These are phyloP conservation scores for Phyllosticta ampelicida DNA, from an alignment of 2,329 filamentous ascomycete genomes.

Conservation along the genomic window DNA sequence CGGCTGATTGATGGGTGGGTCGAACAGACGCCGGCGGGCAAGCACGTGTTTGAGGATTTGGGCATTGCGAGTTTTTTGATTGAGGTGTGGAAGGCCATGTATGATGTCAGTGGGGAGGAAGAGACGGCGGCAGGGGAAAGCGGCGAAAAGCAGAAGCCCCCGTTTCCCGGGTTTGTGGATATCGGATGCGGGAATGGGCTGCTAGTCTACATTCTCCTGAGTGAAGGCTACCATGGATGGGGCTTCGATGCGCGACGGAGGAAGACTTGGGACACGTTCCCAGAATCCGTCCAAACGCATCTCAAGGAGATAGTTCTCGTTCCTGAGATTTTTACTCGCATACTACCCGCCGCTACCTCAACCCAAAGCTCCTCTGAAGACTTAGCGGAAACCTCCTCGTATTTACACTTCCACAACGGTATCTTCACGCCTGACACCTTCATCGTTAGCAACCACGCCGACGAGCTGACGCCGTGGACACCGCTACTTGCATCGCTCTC, in stretches of 20 bases:
- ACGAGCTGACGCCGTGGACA: conserved; percentile 94
- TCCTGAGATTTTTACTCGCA: conserved; percentile 35
- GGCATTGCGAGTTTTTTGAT: conserved; percentile 86
- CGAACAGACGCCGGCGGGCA: conserved; percentile 75
- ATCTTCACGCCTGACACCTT: conserved; percentile 66
- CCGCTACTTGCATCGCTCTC: conserved; percentile 73
- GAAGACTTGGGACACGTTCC: conserved; percentile 76
- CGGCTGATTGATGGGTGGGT: conserved; percentile 65
- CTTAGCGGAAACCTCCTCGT: too few species aligned
- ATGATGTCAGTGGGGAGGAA: conserved; percentile 29
- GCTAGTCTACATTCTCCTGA: conserved; percentile 68
- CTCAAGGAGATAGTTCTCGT: conserved; percentile 52
- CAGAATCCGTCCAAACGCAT: conserved; percentile 33
- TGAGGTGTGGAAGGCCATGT: conserved; percentile 84
- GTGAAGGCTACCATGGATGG: conserved; percentile 75
- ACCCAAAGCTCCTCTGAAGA: neutral
- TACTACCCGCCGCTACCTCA: neutral
- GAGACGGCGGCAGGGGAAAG: conserved; percentile 1
- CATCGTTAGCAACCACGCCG: conserved; percentile 93
- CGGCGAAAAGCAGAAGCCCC: conserved; percentile 13
- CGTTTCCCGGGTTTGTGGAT: conserved; percentile 85
- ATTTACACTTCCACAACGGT: conserved; percentile 47
- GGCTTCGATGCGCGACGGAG: conserved; percentile 83
- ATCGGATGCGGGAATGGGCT: conserved; percentile 94
- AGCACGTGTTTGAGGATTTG: conserved; percentile 93